phyloP scores from a whole-genome alignment of 2,329 filamentous ascomycete species.

The Dactylellina parvicollis region DNA sequence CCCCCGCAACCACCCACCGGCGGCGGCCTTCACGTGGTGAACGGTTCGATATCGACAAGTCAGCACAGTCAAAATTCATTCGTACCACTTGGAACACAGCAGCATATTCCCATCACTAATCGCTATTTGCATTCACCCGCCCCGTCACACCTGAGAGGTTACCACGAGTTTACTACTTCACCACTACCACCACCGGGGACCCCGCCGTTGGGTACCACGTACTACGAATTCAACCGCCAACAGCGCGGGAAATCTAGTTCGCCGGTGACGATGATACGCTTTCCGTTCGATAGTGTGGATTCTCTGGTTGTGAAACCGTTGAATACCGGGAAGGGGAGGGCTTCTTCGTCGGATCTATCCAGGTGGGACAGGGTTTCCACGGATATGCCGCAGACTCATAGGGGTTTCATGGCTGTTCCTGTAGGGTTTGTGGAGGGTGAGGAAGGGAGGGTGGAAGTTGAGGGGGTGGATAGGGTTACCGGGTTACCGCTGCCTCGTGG shows the following conservation, averaged over 20 bases:
- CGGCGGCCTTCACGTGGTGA: background rate
- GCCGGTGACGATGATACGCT: conserved; percentile 37
- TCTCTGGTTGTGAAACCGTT: conserved; percentile 15
- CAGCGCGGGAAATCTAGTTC: conserved; percentile 9
- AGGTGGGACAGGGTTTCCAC: conserved; percentile 21
- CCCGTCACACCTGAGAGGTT: conserved; percentile 14
- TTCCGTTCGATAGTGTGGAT: conserved; percentile 28
- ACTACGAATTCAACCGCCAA: conserved; percentile 21
- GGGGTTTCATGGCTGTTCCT: conserved; percentile 45
- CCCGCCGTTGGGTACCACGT: conserved; percentile 35
- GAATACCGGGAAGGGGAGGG: conserved; percentile 8
- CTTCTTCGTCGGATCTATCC: conserved; percentile 11
- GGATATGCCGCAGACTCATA: conserved; percentile 49
- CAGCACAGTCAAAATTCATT: background rate
- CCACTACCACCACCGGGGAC: conserved; percentile 7
- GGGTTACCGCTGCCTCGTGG: too few species aligned
- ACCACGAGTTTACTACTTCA: conserved; percentile 16
- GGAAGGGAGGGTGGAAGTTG: conserved; percentile 29
- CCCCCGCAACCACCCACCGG: background rate
- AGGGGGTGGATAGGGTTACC: too few species aligned
- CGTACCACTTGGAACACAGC: background rate
- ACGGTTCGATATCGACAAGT: conserved; percentile 6
- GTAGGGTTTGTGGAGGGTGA: conserved; percentile 42
- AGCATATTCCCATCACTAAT: conserved; percentile 23
- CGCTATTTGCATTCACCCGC: conserved; percentile 9